Evolutionary conservation across 257 asterid species (phyloP), one percentile per base, ranked within the genome.

Genomic region (Solanum pinnatisectum): DNA sequence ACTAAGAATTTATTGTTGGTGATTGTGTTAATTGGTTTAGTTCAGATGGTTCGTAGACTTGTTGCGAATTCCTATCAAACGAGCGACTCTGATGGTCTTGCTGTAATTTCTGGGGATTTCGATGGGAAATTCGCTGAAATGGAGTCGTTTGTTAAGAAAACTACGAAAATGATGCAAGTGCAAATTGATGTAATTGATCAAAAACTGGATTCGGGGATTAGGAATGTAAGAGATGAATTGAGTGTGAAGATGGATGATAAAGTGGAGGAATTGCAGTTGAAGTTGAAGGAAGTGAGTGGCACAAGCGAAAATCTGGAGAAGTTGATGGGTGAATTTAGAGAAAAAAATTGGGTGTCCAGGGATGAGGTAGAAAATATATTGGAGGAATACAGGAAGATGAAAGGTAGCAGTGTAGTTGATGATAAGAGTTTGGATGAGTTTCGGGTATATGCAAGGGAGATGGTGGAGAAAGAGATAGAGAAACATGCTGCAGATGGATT

Each of bases 401-500:
- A 88, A 39, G 76, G 89, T 22, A 90, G 79, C 30, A 83, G 89
- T 27, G 90, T 72, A 37, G 72, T 76, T 25, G 85, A 87, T 25
- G 93, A 90, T 46, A 87, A 90, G 90, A 95, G 87, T 91, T 87
- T 96, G 90, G 98, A 96, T 90, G 98, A 94, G 49, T 88, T 96
- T 84, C 91, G 84, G 88, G 90, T 56, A 49, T 96, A 90, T 84
- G 99, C 98, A 12, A 93, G 94, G 92, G 93, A 92, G 84, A 89
- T 93, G 27, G 94, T 95, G 74, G 92, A 90, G 91, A 94, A 89
- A 89, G 99, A 97, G 90, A 93, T 97, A 25, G 98, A 92, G 90
- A 95, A 87, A 90, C 98, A 94, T 35, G 96, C 96, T 0, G 98
- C 98, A 11, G 98, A 96, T 90, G 98, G 99, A 70, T 77, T 96